Base-by-base conservation (phyloP, 1,284 basidiomycete species). In the Fomitopsis pinicola region DNA sequence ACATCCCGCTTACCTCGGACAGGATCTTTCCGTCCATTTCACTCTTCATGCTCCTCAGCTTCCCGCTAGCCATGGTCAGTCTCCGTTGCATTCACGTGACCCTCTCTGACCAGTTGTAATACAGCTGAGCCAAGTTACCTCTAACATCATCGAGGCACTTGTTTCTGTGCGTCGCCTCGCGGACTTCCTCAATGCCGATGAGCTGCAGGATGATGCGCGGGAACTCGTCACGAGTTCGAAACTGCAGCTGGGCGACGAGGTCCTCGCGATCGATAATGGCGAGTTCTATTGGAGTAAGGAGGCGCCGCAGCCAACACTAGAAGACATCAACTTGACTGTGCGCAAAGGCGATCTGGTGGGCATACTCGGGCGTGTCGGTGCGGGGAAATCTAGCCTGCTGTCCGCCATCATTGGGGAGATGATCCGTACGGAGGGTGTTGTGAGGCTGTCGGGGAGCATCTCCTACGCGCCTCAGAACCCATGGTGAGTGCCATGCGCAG, bases 11-110 rank as follows among this genome's bases (percentile, higher is more conserved):
- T 5, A 98, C 96, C 0, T 86, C 92, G 1, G 94, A 97, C 69
- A 80, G 95, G 63, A 95, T 98, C 68, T 98, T 98, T 82, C 96
- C 96, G 3, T 89, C 94, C 0, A 94, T 98, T 58, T 91, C 94
- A 0, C 79, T 98, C 44, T 98, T 98, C 79, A 91, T 94, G 82
- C 82, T 98, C 0, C 79, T 98, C 38, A 84, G 89, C 67, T 92
- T 97, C 79, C 95, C 96, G 26, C 80, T 98, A 40, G 90, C 87
- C 1, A 94, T 97, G 88, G 86, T 89, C 15, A 19, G 59, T 52
- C 19, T 53, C 45, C 9, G 12, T 6, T 10, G 19, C 45, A 22
- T 10, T 10, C 9, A 5, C 2, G 14, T 22, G n/a, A 9, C n/a
- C 19, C 26, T 7, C 12, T 10, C 12, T 28, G 12, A 14, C 19